Base-by-base conservation (phyloP, 371 early-diverging fungal genomes). In the Cokeromyces recurvatus region DNA sequence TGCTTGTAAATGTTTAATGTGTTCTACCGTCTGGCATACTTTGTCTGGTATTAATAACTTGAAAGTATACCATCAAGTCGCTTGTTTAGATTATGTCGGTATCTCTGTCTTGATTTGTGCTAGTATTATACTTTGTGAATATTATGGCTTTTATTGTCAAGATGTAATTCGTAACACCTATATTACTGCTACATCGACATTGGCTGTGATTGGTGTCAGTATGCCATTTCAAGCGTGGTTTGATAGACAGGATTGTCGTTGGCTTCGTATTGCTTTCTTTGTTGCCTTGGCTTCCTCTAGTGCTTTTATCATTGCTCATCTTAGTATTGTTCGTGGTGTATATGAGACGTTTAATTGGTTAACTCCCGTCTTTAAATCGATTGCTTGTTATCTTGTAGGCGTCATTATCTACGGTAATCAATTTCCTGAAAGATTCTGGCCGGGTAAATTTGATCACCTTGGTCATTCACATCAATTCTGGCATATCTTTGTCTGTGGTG, bases 31-130 rank as follows among this genome's bases (percentile, higher is more conserved):
- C 10, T 92, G 85, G 76, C 92, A 92, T 41, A 75, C 76, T 0
- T 51, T 71, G 44, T 74, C 85, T 4, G 88, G 84, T 38, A 79
- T 78, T 48, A 89, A 86, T 54, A 86, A 91, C 49, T 86, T 88
- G 46, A 60, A 68, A 22, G 52, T 52, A 2, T 63, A 72, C 52
- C 55, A 55, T 40, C 52, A 64, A 40, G 42, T 85, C 55, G 82
- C 83, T 50, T 73, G 84, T 65, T 58, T 86, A 62, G 92, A 92
- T 57, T 92, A 90, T 67, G 82, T 87, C 22, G 92, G 92, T 35
- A 92, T 92, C 51, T 79, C 85, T 32, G 70, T 78, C 1, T 66
- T 90, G 32, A 87, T 87, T 46, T 76, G 83, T 41, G 82, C 80
- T 19, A 82, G 82, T 34, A 74, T 77, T 35, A 57, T 79, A n/a